Evolutionary conservation across 2,329 filamentous ascomycete species (phyloP), one percentile per base, ranked within the genome.

Genomic region (Ophiocordyceps camponoti-rufipedis): DNA sequence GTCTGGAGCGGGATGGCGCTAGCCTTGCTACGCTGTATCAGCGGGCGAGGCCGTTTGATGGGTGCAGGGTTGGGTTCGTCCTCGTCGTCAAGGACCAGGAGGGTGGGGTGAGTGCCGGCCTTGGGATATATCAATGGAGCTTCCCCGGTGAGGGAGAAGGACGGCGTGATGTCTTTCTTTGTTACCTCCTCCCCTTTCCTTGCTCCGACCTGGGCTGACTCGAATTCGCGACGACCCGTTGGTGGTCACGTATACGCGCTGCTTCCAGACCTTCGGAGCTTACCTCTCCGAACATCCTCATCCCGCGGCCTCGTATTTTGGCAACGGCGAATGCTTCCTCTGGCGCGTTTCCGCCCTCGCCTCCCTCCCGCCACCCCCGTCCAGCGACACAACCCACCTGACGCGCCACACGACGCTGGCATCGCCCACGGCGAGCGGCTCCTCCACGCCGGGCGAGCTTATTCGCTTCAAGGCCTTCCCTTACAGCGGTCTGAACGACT

Each of bases 401-500:
- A 58, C 58, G 12, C 68, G 70, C 45, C 67, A 59, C 47, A 63
- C 54, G 48, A 62, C 59, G 45, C 58, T 56, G 41, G 60, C 54
- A 53, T 31, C 46, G 5, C 18, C 46, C 7, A n/a, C 45, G n/a
- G 46, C 23, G 32, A 49, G 47, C 42, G 49, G 52, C 10, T 50
- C 54, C 6, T 52, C 54, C 41, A 54, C 58, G 18, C 54, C 56
- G 11, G 75, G 78, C 5, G 84, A 89, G 49, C 73, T 78, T 28
- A 85, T 96, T 53, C 79, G 91, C 18, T 98, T 98, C 72, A 95
- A 94, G 64, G 89, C 89, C 0, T 98, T 96, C 55, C 88, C 89
- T 0, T 96, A 95, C 58, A 93, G 84, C 47, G 91, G 91, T 5
- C 75, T 94, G 39, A 96, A 98, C 60, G 91, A 96, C 62, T 98